Conservation (phyloP, 139 green algal species). For the Penium margaritaceum region DNA sequence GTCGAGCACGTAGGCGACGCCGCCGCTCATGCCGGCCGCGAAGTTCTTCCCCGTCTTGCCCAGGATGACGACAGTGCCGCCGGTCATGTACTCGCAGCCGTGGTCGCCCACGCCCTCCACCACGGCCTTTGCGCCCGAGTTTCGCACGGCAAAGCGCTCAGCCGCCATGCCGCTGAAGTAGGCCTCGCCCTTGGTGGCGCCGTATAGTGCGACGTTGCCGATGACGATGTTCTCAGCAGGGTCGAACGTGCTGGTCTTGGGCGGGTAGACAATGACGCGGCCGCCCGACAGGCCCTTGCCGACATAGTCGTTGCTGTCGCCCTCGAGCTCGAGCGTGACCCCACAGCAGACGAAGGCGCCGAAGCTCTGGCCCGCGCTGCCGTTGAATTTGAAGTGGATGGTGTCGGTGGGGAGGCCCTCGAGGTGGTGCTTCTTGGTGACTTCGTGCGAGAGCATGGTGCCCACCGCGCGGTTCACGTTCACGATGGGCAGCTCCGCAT, state of each 20-base stretch:
- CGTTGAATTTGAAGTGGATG: constrained; percentile 75
- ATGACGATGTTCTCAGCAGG: constrained; percentile 78
- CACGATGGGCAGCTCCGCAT: constrained; percentile 62
- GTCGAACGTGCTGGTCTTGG: constrained; percentile 54
- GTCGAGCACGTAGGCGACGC: constrained; percentile 81
- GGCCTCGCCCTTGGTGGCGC: constrained; percentile 70
- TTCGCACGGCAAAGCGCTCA: constrained; percentile 56
- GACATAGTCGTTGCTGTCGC: constrained; percentile 88
- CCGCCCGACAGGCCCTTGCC: constrained; percentile 58
- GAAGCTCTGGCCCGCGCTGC: constrained; percentile 77
- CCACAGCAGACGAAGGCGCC: constrained; percentile 69
- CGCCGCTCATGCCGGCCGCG: constrained; percentile 82
- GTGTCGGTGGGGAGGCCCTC: constrained; percentile 70
- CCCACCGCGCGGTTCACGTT: constrained; percentile 72
- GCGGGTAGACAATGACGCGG: constrained; percentile 46
- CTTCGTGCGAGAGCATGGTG: constrained; percentile 76
- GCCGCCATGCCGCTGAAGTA: constrained; percentile 81
- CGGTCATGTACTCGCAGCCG: constrained; percentile 92
- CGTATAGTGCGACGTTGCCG: constrained; percentile 88
- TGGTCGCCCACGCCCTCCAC: constrained; percentile 87
- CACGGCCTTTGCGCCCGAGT: constrained; percentile 67
- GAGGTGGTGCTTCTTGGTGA: constrained; percentile 61
- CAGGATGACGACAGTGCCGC: constrained; percentile 74
- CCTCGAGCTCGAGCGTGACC: constrained; percentile 76
- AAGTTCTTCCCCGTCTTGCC: constrained; percentile 84